Conservation (phyloP, 2,329 filamentous ascomycete species). For the Xylariaceae sp. region DNA sequence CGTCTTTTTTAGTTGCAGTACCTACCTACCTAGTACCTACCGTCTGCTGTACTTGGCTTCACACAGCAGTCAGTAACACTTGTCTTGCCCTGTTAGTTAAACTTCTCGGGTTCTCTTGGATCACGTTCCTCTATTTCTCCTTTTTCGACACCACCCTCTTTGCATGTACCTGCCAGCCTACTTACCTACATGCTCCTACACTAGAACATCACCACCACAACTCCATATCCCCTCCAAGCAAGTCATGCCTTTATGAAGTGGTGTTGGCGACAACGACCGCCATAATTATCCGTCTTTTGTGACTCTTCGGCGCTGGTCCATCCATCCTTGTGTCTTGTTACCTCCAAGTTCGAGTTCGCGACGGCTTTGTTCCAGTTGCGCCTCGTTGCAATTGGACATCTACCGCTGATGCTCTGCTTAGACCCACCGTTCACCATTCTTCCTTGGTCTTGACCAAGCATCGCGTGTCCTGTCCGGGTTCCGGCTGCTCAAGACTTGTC, state of each 20-base stretch:
- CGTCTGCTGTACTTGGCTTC: constrained; percentile 15
- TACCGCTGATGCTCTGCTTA: constrained; percentile 34
- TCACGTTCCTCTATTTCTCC: constrained; percentile 28
- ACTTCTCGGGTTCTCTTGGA: constrained; percentile 27
- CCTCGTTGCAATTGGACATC: constrained; percentile 38
- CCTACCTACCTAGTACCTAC: constrained; percentile 4
- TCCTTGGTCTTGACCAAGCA: constrained; percentile 3
- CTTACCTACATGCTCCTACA: background rate
- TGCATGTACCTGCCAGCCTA: constrained; percentile 13
- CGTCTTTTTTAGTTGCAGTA: constrained; percentile 21
- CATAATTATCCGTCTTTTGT: constrained; percentile 13
- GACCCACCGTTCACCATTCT: constrained; percentile 28
- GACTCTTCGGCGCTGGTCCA: constrained; percentile 5
- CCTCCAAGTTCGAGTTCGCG: constrained; percentile 11
- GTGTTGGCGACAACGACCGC: constrained; percentile 25
- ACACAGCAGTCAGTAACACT: constrained; percentile 22
- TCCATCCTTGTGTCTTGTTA: constrained; percentile 5
- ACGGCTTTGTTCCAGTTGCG: constrained; percentile 36
- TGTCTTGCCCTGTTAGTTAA: constrained; percentile 28
- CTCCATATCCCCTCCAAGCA: constrained; percentile 1
- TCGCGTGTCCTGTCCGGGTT: background rate
- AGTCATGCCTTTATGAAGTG: constrained; percentile 27
- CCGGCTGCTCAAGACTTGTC: constrained; percentile 8
- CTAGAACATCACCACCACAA: background rate
- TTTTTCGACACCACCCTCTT: constrained; percentile 26